These are phyloP conservation scores for Xylaria multiplex DNA, from an alignment of 2,329 filamentous ascomycete genomes.

Conservation along the genomic window DNA sequence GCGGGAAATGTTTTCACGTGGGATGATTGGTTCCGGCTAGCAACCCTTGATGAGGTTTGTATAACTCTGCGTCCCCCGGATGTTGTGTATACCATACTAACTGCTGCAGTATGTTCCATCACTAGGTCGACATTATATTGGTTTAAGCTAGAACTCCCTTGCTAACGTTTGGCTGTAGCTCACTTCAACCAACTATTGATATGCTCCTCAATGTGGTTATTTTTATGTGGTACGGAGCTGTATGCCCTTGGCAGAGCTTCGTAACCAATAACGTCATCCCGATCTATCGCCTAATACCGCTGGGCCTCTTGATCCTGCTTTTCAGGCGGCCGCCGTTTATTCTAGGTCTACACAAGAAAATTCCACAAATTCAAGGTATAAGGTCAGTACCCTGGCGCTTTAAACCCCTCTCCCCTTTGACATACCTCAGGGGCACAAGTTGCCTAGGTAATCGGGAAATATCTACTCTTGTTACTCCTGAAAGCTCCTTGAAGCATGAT, in stretches of 20 bases:
- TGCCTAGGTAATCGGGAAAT: no score
- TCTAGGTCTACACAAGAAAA: conserved; percentile 75
- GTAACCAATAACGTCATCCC: conserved; percentile 73
- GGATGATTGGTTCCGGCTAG: conserved; percentile 93
- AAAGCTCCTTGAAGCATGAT: no score
- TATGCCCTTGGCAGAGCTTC: conserved; percentile 83
- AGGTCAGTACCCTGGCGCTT: conserved; percentile 37
- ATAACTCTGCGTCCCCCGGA: background rate
- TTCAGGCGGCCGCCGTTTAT: conserved; percentile 82
- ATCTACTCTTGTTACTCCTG: no score
- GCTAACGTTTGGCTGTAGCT: conserved; percentile 51
- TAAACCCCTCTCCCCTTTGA: no score
- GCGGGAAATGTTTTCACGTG: conserved; percentile 91
- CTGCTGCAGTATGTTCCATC: conserved; percentile 38
- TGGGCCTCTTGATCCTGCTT: conserved; percentile 81
- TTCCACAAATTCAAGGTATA: conserved; percentile 79
- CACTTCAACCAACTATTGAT: conserved; percentile 91
- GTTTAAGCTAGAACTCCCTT: background rate
- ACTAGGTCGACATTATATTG: background rate
- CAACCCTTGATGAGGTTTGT: conserved; percentile 79
- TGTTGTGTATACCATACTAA: conserved; percentile 24
- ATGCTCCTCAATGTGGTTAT: conserved; percentile 91
- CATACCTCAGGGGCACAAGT: no score
- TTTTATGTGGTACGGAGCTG: conserved; percentile 91
- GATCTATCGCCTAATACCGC: conserved; percentile 74